Evolutionary conservation across 148 eudicot genomes (phyloP).

Genomic region (Fagopyrum tataricum): DNA sequence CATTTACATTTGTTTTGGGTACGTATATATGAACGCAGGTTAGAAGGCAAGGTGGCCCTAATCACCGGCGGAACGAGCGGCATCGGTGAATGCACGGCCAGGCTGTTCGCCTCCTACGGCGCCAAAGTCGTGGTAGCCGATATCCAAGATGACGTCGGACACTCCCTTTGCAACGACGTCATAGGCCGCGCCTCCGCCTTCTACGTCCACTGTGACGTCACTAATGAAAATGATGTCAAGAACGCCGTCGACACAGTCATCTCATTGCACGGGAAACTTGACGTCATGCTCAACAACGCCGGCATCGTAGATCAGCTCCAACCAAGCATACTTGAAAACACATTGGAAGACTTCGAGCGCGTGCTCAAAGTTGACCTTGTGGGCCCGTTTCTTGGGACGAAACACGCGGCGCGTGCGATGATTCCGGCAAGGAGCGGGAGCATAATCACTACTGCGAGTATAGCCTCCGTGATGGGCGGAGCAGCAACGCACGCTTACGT

Average conservation of each 20-base stretch:
- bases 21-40: conserved; percentile 12
- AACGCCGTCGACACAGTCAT: conserved; percentile 22
- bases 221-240: conserved; percentile 21
- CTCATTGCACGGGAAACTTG: conserved; percentile 23
- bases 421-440: conserved; percentile 22
- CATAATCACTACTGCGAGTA: conserved; percentile 26
- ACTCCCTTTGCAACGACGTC: conserved; percentile 18
- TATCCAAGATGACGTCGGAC: conserved; percentile 29
- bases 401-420: conserved; percentile 38
- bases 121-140: conserved; percentile 34
- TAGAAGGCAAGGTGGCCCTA: conserved; percentile 34
- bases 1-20: too few relatives aligned
- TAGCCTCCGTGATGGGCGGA: conserved; percentile 13
- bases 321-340: conserved; percentile 16
- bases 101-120: conserved; percentile 21
- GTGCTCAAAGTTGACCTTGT: conserved; percentile 22
- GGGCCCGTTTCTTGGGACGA: conserved; percentile 29
- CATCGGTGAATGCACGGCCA: conserved; percentile 25
- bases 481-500: conserved; percentile 21
- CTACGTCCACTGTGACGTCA: conserved; percentile 29
- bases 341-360: conserved; percentile 20
- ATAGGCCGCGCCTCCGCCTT: conserved; percentile 14
- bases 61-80: conserved; percentile 33
- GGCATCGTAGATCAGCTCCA: background rate
- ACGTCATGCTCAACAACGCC: conserved; percentile 36